Evolutionary conservation across 2,329 filamentous ascomycete species (phyloP), one percentile per base, ranked within the genome.

Genomic region (Annulohypoxylon truncatum): DNA sequence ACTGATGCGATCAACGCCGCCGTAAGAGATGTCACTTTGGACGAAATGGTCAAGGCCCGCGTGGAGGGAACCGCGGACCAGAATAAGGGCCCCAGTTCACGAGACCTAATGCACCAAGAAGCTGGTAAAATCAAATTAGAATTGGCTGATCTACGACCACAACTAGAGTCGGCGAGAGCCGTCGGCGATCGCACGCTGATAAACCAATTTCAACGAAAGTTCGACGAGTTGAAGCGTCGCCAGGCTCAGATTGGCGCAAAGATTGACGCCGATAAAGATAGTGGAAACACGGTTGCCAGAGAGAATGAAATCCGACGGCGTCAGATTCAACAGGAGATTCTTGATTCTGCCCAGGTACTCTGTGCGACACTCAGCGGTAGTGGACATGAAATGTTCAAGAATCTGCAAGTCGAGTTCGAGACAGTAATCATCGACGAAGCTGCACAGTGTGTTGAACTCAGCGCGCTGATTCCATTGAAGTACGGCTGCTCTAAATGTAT

Each of bases 341-440:
- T 99, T 47, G 92, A 97, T 75, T 90, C 90, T 22, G 93, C 96
- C 1, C 93, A 99, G 79, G 92, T 99, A 54, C 89, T 99, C 28
- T 99, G 96, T 79, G 92, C 95, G 42, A 99, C 96, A 0, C 88
- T 99, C 52, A 97, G 94, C 78, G 96, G 95, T 74, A 95, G 92
- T 78, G 96, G 96, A 2, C 96, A 99, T 75, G 96, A 99, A 71
- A 97, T 98, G 89, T 97, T 99, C 82, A 93, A 95, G 79, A 92
- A 91, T 72, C 82, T 99, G 60, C 94, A 92, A 73, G 93, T 99
- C 54, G 96, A 99, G 78, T 99, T 99, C 72, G 96, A 99, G 80
- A 98, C 96, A 0, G 96, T 99, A 70, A 92, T 99, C 72, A 97
- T 99, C 69, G 96, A 99, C 74, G 96, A 99, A 81, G 96, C 96